Evolutionary conservation across 2,329 filamentous ascomycete species (phyloP).

Genomic region (Xylariaceae sp.): DNA sequence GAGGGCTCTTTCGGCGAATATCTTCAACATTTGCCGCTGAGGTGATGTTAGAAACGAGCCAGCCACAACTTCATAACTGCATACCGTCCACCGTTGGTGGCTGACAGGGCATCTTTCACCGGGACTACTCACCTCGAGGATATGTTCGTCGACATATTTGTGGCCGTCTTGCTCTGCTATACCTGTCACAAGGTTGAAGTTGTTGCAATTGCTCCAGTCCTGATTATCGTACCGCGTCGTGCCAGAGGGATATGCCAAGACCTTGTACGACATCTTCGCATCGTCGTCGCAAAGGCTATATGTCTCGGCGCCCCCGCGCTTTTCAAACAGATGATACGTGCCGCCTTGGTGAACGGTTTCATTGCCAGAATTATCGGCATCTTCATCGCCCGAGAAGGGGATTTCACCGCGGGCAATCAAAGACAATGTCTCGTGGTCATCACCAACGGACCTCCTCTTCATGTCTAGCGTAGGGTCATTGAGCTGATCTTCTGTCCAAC

Average conservation of each 20-base stretch:
- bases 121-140: background rate
- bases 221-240: background rate
- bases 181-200: background rate
- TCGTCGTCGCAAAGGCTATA: background rate
- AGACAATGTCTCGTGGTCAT: too few species aligned
- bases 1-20: background rate
- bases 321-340: background rate
- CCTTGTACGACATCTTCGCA: background rate
- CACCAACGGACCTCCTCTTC: too few species aligned
- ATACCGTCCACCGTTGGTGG: too few species aligned
- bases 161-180: background rate
- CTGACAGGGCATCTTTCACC: too few species aligned
- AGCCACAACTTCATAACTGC: too few species aligned
- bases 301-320: background rate
- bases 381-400: background rate
- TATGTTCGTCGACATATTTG: background rate
- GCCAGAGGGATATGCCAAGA: background rate
- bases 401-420: background rate
- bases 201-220: background rate
- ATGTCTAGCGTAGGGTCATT: background rate
- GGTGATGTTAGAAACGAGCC: background rate
- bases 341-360: too few species aligned
- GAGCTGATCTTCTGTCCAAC: background rate
- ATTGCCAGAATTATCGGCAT: background rate
- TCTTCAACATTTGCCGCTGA: background rate